These are phyloP conservation scores for Eucalyptus erythrocorys DNA, from an alignment of 345 rosid genomes.

Conservation along the genomic window DNA sequence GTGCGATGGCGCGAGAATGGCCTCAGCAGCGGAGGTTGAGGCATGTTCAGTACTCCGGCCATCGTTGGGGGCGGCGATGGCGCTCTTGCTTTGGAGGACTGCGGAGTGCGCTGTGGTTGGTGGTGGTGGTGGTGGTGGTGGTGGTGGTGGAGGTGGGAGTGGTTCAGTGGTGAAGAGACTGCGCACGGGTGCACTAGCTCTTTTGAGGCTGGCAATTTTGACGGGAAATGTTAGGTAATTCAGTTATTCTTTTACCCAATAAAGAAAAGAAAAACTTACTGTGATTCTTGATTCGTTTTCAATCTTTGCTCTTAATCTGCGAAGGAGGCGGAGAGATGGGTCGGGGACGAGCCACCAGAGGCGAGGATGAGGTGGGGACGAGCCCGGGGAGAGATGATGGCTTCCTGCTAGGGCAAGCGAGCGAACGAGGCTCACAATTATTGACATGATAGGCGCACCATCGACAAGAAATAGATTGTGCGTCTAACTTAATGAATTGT, in stretches of 20 bases:
- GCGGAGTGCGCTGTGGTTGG: neutral
- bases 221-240: neutral
- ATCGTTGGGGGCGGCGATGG: conserved; percentile 3
- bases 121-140: neutral
- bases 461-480: rapidly evolving
- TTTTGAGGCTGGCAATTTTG: neutral
- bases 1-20: conserved; percentile 7
- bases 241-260: neutral
- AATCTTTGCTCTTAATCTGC: neutral
- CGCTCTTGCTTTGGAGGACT: neutral
- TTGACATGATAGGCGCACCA: rapidly evolving
- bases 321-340: neutral
- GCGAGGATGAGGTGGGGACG: neutral
- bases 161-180: neutral
- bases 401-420: neutral
- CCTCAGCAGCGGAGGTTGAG: conserved; percentile 18
- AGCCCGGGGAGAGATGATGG: rapidly evolving
- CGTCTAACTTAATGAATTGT: neutral
- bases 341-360: neutral
- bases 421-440: too few relatives aligned
- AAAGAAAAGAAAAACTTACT: neutral
- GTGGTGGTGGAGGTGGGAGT: neutral
- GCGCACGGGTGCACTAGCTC: neutral
- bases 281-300: neutral
- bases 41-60: conserved; percentile 51